Evolutionary conservation across 352 stramenopile genomes (phyloP), one percentile per base, ranked within the genome.

Genomic region (Globisporangium canariense): DNA sequence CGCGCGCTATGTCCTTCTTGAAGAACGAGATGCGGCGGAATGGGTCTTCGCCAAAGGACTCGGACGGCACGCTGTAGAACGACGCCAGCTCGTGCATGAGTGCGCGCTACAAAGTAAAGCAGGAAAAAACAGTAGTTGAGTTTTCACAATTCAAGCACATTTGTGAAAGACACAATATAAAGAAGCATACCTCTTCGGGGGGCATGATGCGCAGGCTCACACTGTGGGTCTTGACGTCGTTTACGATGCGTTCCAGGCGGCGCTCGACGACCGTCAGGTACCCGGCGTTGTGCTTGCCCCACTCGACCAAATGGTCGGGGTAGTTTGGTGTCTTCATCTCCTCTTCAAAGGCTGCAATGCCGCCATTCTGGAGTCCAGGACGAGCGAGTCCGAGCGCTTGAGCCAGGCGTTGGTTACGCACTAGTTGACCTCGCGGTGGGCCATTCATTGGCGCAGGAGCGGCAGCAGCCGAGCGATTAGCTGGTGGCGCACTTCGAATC

Each of bases 281-380:
- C 25, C 83, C 81, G 10, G 72, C 66, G 58, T 94, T 94, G 0
- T 71, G 69, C 51, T 91, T 91, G 13, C 73, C 86, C 86, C 86
- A 94, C 1, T 86, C 72, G 20, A 92, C 72, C 28, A 94, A 58
- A 9, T 88, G 68, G 41, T 81, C 62, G 2, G 80, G 64, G 60
- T 90, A 94, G 52, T 64, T 81, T 1, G 83, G 83, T 7, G 76
- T 86, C 64, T 88, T 83, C 77, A 94, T 81, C 59, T 94, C 86
- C 34, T 90, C 74, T 61, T 91, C 83, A 65, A 94, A 90, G 18
- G 77, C 77, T 0, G 79, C 77, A 8, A 74, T 64, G 40, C 69
- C 66, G 10, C 77, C 73, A 8, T 58, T 73, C n/a, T 62, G 58
- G 52, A 68, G 65, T 22, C 75, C 78, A 30, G 76, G 76, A 43